Evolutionary conservation across 306 rosid genomes (phyloP).

Genomic region (Pyrus betulifolia): DNA sequence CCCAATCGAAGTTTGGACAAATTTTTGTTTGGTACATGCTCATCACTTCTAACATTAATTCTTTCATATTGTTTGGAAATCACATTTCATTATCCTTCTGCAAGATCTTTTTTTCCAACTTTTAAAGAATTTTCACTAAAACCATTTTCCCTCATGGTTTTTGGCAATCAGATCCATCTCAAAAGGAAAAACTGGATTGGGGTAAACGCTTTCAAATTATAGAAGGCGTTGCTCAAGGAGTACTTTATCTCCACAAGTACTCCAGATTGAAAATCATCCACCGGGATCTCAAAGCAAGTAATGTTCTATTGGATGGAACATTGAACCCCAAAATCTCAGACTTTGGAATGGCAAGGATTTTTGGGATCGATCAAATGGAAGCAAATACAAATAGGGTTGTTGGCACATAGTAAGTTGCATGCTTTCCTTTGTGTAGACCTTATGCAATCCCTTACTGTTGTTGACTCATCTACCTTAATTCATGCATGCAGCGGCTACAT

Average conservation of each 20-base stretch:
- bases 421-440: no score
- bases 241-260: constrained; percentile 24
- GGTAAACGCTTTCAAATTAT: constrained; percentile 28
- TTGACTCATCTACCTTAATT: neutral
- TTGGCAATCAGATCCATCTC: neutral
- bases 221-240: neutral
- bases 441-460: neutral
- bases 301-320: constrained; percentile 2
- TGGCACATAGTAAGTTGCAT: constrained; percentile 19
- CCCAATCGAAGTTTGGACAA: constrained; percentile 44
- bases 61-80: neutral
- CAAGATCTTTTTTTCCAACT: neutral
- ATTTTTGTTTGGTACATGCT: constrained; percentile 33
- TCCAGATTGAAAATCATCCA: constrained; percentile 17
- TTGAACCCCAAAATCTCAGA: constrained; percentile 16
- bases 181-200: constrained; percentile 24
- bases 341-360: constrained; percentile 19
- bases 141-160: neutral
- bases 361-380: constrained; percentile 5
- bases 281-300: constrained; percentile 21
- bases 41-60: neutral
- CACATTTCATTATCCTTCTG: neutral
- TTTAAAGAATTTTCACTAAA: neutral
- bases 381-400: constrained; percentile 4
- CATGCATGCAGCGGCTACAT: constrained; percentile 10